These are phyloP conservation scores for Penicillium olsonii DNA, from an alignment of 2,329 filamentous ascomycete species.

Conservation along the genomic window DNA sequence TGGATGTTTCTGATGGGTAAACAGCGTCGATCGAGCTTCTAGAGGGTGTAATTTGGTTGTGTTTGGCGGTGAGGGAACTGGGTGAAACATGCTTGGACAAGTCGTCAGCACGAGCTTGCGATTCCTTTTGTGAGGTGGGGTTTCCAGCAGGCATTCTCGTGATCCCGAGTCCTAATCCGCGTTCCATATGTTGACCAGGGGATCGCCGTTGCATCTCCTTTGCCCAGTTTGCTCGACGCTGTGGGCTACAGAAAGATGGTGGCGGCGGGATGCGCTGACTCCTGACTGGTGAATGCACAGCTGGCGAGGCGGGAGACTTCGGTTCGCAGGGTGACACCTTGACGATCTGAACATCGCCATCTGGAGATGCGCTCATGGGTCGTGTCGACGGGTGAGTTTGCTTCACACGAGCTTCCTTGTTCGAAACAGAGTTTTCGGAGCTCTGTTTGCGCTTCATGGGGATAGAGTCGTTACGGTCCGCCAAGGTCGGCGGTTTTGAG, in stretches of 20 bases:
- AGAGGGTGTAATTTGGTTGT: too few species aligned
- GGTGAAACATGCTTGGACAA: not conserved
- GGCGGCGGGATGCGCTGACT: constrained; percentile 8
- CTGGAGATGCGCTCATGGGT: not conserved
- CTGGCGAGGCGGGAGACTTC: not conserved
- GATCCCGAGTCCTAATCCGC: not conserved
- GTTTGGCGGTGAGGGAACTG: too few species aligned
- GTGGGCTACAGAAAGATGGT: constrained; percentile 24
- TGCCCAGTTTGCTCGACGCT: constrained; percentile 6
- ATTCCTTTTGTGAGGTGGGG: not conserved
- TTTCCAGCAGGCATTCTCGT: not conserved
- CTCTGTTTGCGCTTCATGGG: constrained; percentile 32
- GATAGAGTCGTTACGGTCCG: not conserved
- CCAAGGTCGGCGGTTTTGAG: too few species aligned
- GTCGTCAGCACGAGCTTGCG: not conserved
- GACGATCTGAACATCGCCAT: not conserved
- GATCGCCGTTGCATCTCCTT: not conserved
- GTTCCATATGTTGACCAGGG: not conserved
- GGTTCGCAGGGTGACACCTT: not conserved
- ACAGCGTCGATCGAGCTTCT: too few species aligned
- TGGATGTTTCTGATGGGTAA: too few species aligned
- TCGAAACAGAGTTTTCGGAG: constrained; percentile 16
- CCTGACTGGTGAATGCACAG: not conserved
- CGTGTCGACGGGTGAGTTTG: constrained; percentile 4
- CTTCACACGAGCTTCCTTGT: constrained; percentile 30